Percentiles rank a stretch among this genome's conserved stretches.
Evolutionary conservation across 2,329 filamentous ascomycete genomes (phyloP).

Genomic region (Malbranchea cinnamomea): DNA sequence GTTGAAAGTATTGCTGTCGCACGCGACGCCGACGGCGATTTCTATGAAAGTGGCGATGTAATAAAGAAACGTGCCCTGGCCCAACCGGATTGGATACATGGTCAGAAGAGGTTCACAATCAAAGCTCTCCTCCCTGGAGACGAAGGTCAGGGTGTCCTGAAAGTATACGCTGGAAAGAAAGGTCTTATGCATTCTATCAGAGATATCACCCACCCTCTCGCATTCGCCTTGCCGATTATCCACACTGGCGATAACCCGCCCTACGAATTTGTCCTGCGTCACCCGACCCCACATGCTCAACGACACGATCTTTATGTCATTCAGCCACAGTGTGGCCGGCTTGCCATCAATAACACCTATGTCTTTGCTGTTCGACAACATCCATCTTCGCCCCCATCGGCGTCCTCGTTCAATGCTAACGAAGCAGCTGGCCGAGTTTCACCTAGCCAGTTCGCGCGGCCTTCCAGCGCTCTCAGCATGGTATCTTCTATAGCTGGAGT

Average conservation of each 20-base stretch:
- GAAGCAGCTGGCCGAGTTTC: slow-evolving; percentile 31
- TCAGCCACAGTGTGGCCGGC: slow-evolving; percentile 77
- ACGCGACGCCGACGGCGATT: slow-evolving; percentile 74
- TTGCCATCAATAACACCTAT: slow-evolving; percentile 93
- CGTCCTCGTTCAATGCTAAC: slow-evolving; percentile 22
- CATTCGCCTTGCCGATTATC: slow-evolving; percentile 75
- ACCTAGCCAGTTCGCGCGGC: slow-evolving; percentile 38
- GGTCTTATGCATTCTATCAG: slow-evolving; percentile 96
- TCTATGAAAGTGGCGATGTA: slow-evolving; percentile 81
- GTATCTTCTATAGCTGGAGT: slow-evolving; percentile 39
- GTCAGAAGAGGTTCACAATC: slow-evolving; percentile 79
- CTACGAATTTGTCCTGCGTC: slow-evolving; percentile 82
- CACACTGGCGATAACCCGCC: slow-evolving; percentile 86
- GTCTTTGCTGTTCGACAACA: slow-evolving; percentile 94
- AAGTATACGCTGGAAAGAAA: slow-evolving; percentile 84
- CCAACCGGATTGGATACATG: slow-evolving; percentile 81
- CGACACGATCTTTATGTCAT: slow-evolving; percentile 93
- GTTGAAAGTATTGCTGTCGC: slow-evolving; percentile 73
- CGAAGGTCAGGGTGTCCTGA: slow-evolving; percentile 74
- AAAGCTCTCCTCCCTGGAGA: slow-evolving; percentile 87
- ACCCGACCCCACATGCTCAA: slow-evolving; percentile 95
- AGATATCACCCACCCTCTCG: slow-evolving; percentile 84
- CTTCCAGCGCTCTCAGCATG: slow-evolving; percentile 46
- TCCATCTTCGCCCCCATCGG: slow-evolving; percentile 44
- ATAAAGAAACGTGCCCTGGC: slow-evolving; percentile 74